Evolutionary conservation across 768 basidiomycete genomes (phyloP).

Genomic region (Auricularia auricula-judae): DNA sequence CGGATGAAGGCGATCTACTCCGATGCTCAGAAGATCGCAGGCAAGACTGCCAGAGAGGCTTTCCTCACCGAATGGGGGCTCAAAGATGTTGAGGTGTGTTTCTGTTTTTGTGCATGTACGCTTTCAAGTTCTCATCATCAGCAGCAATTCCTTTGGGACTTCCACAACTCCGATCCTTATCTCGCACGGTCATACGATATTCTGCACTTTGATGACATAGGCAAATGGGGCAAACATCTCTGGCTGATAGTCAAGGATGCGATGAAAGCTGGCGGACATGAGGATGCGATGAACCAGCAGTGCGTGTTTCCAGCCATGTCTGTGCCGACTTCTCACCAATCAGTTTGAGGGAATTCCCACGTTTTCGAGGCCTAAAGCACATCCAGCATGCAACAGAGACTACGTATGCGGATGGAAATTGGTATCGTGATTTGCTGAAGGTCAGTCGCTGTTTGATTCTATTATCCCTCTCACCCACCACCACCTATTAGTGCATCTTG

Average conservation of each 20-base stretch:
- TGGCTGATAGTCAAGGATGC: slow-evolving; percentile 11
- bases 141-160: slow-evolving; percentile 20
- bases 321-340: not conserved
- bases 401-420: slow-evolving; percentile 21
- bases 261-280: slow-evolving; percentile 8
- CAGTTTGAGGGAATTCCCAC: slow-evolving; percentile 19
- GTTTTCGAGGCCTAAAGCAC: slow-evolving; percentile 21
- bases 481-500: slow-evolving; percentile 14
- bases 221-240: slow-evolving; percentile 20
- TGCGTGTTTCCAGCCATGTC: slow-evolving; percentile 8
- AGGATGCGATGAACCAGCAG: slow-evolving; percentile 13
- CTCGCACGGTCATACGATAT: slow-evolving; percentile 18
- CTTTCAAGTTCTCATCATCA: not conserved
- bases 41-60: slow-evolving; percentile 11
- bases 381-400: slow-evolving; percentile 19
- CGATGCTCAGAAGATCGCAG: slow-evolving; percentile 5
- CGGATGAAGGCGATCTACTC: slow-evolving; percentile 13
- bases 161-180: slow-evolving; percentile 18
- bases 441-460: not conserved
- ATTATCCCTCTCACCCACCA: slow-evolving; percentile 1
- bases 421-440: slow-evolving; percentile 12
- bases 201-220: slow-evolving; percentile 18
- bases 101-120: not conserved
- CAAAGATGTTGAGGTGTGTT: slow-evolving; percentile 14
- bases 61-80: slow-evolving; percentile 14